phyloP scores from a whole-genome alignment of 116 monocot genomes.

The Iris pallida region DNA sequence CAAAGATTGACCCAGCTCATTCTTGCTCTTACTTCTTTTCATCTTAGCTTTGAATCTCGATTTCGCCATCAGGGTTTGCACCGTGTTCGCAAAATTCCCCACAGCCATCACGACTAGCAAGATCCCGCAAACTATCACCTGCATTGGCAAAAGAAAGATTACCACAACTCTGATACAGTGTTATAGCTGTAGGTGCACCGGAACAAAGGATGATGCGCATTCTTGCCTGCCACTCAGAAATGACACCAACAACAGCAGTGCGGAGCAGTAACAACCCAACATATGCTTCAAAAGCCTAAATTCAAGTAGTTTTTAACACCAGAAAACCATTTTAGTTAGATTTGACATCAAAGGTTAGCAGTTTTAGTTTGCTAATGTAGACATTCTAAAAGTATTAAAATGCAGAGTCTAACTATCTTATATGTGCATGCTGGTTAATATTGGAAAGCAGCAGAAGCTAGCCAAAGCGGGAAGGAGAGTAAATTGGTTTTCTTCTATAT shows the following conservation, averaged over 20 bases:
- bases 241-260: constrained; percentile 43
- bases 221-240: constrained; percentile 83
- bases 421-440: too few relatives aligned
- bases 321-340: neutral
- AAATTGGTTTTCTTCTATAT: too few relatives aligned
- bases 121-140: constrained; percentile 73
- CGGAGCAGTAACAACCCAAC: constrained; percentile 61
- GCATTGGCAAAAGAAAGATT: neutral
- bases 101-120: constrained; percentile 79
- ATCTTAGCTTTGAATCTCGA: constrained; percentile 66
- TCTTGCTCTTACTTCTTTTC: constrained; percentile 65
- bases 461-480: too few relatives aligned
- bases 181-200: neutral
- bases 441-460: too few relatives aligned
- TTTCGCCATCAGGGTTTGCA: constrained; percentile 69
- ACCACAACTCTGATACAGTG: neutral
- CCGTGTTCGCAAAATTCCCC: constrained; percentile 81
- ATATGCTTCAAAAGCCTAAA: constrained; percentile 83
- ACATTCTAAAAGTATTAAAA: too few relatives aligned
- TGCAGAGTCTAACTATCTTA: too few relatives aligned
- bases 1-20: constrained; percentile 22
- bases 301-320: neutral
- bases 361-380: too few relatives aligned
- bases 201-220: neutral
- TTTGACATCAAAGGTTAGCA: neutral